phyloP scores from a whole-genome alignment of 1,139 yeast species.

The Yamadazyma kanchanaburiensis region DNA sequence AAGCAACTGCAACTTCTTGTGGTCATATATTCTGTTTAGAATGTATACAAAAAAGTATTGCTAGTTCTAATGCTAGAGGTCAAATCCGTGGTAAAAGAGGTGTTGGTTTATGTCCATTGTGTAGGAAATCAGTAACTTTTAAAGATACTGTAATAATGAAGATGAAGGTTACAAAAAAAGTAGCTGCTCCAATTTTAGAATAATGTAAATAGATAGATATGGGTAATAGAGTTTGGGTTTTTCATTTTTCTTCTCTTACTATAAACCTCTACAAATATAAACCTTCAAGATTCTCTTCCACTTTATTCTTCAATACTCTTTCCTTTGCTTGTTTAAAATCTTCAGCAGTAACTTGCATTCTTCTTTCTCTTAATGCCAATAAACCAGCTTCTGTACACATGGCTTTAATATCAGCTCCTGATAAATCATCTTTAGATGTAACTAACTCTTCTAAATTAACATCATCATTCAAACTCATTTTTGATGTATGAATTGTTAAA shows the following conservation, averaged over 20 bases:
- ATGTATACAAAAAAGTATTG: slow-evolving; percentile 40
- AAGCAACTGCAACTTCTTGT: slow-evolving; percentile 42
- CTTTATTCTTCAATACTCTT: slow-evolving; percentile 94
- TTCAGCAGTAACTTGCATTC: slow-evolving; percentile 96
- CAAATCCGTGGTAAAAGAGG: slow-evolving; percentile 34
- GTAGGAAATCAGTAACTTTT: slow-evolving; percentile 38
- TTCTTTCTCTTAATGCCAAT: slow-evolving; percentile 91
- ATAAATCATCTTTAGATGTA: slow-evolving; percentile 87
- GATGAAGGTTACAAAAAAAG: slow-evolving; percentile 18
- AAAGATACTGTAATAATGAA: slow-evolving; percentile 38
- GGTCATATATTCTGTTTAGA: slow-evolving; percentile 47
- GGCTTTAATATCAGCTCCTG: slow-evolving; percentile 98
- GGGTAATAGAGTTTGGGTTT: too few relatives aligned
- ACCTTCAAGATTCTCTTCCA: slow-evolving; percentile 95
- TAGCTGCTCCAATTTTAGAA: slow-evolving; percentile 8
- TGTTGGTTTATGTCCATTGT: slow-evolving; percentile 44
- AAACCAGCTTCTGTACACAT: slow-evolving; percentile 98
- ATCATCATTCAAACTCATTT: slow-evolving; percentile 87
- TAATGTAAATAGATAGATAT: too few relatives aligned
- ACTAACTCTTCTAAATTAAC: slow-evolving; percentile 90
- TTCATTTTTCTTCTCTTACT: too few relatives aligned
- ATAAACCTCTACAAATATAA: slow-evolving; percentile 82
- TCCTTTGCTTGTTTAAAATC: slow-evolving; percentile 96
- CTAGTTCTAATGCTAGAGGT: slow-evolving; percentile 43
- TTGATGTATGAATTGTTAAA: slow-evolving; percentile 87